phyloP scores from a whole-genome alignment of 805 yeast species.

The Myxozyma udenii region DNA sequence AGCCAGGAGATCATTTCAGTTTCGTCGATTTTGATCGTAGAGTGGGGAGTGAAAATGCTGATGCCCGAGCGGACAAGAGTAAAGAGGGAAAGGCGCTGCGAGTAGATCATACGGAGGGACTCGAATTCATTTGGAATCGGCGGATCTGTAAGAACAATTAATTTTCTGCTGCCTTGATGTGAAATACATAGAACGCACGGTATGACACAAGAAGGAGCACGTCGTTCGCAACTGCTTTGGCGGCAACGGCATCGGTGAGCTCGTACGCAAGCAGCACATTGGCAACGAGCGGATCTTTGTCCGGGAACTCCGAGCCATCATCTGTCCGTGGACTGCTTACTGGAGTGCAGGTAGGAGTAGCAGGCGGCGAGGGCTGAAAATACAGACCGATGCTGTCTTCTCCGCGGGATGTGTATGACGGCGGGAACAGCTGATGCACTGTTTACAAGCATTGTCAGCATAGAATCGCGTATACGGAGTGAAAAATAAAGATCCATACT shows the following conservation, averaged over 20 bases:
- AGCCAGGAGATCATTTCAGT: conserved; percentile 97
- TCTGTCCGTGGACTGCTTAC: too few relatives aligned
- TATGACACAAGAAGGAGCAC: conserved; percentile 71
- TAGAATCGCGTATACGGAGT: too few relatives aligned
- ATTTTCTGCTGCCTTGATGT: neutral
- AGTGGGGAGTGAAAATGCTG: conserved; percentile 91
- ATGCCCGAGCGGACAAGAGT: conserved; percentile 69
- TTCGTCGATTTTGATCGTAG: conserved; percentile 87
- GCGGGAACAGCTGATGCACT: too few relatives aligned
- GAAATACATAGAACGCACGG: conserved; percentile 41
- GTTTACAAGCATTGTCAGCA: too few relatives aligned
- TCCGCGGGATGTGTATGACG: too few relatives aligned
- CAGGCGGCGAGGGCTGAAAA: too few relatives aligned
- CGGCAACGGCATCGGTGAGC: conserved; percentile 74
- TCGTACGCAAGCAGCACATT: conserved; percentile 72
- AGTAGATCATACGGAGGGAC: conserved; percentile 58
- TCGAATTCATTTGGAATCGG: conserved; percentile 88
- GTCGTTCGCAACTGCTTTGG: conserved; percentile 64
- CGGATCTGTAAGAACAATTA: conserved; percentile 52
- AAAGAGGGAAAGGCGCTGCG: conserved; percentile 78
- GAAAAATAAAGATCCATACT: too few relatives aligned
- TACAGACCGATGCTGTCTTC: too few relatives aligned
- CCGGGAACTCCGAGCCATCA: too few relatives aligned
- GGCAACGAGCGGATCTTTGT: conserved; percentile 27
- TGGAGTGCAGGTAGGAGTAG: too few relatives aligned